phyloP scores from a whole-genome alignment of 805 yeast species.

The Yamadazyma phyllophila region DNA sequence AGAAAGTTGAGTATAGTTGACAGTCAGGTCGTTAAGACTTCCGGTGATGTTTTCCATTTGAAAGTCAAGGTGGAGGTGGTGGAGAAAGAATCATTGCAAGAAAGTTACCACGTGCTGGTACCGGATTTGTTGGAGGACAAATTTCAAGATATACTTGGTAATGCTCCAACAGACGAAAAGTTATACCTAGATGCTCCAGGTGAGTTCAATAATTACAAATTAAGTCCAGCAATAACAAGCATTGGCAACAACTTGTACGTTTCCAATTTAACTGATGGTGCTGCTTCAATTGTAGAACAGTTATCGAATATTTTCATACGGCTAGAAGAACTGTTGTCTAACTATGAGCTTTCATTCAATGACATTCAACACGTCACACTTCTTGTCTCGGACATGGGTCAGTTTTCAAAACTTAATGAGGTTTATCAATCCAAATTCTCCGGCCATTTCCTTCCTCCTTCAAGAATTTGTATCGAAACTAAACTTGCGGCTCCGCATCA shows the following conservation, averaged over 20 bases:
- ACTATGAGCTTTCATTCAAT: conserved; percentile 32
- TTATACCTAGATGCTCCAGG: not conserved
- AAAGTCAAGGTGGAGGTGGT: conserved; percentile 50
- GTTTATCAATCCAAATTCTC: conserved; percentile 58
- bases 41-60: conserved; percentile 67
- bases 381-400: conserved; percentile 59
- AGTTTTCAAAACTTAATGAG: conserved; percentile 60
- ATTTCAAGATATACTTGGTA: conserved; percentile 33
- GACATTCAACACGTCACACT: conserved; percentile 61
- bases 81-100: conserved; percentile 26
- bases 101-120: conserved; percentile 9
- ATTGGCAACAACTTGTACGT: conserved; percentile 18
- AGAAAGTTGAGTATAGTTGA: conserved; percentile 48
- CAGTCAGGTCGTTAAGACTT: conserved; percentile 41
- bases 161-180: not conserved
- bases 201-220: conserved; percentile 8
- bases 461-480: conserved; percentile 81
- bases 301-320: conserved; percentile 47
- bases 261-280: conserved; percentile 26
- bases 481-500: conserved; percentile 31
- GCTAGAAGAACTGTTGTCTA: conserved; percentile 32
- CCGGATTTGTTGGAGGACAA: conserved; percentile 43
- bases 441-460: conserved; percentile 70
- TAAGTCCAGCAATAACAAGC: not conserved
- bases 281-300: conserved; percentile 37